Evolutionary conservation across 2,329 filamentous ascomycete genomes (phyloP).

Genomic region (Aspergillus texensis): DNA sequence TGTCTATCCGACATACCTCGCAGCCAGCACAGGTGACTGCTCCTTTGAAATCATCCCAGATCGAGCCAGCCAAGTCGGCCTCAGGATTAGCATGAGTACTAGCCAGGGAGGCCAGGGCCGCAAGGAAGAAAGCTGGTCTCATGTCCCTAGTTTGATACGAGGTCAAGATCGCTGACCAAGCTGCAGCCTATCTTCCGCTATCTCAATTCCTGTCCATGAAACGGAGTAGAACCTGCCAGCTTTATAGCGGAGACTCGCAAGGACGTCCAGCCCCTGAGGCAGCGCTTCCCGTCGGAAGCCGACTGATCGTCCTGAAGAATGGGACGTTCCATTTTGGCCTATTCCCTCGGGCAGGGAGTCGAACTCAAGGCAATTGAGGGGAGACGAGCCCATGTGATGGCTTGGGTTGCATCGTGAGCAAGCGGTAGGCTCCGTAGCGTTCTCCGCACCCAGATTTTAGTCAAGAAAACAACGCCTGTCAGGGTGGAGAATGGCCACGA

Average conservation of each 20-base stretch:
- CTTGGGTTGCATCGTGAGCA: neutral
- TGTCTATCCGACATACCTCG: slow-evolving; percentile 15
- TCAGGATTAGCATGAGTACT: slow-evolving; percentile 13
- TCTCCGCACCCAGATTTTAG: neutral
- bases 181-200: neutral
- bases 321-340: neutral
- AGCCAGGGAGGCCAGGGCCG: slow-evolving; percentile 10
- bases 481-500: neutral
- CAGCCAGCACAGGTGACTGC: slow-evolving; percentile 36
- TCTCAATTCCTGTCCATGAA: neutral
- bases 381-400: slow-evolving; percentile 1
- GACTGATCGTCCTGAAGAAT: neutral
- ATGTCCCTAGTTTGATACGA: slow-evolving; percentile 3
- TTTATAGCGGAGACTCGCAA: neutral
- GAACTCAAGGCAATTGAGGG: neutral
- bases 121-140: slow-evolving; percentile 18
- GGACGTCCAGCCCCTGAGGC: neutral
- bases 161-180: neutral
- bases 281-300: neutral
- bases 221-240: neutral
- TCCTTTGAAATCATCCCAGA: slow-evolving; percentile 36
- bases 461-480: neutral
- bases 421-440: neutral
- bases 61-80: slow-evolving; percentile 13
- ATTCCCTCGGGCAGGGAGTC: neutral